Conservation (phyloP, 441 rosid species). For the Daphne laureola region DNA sequence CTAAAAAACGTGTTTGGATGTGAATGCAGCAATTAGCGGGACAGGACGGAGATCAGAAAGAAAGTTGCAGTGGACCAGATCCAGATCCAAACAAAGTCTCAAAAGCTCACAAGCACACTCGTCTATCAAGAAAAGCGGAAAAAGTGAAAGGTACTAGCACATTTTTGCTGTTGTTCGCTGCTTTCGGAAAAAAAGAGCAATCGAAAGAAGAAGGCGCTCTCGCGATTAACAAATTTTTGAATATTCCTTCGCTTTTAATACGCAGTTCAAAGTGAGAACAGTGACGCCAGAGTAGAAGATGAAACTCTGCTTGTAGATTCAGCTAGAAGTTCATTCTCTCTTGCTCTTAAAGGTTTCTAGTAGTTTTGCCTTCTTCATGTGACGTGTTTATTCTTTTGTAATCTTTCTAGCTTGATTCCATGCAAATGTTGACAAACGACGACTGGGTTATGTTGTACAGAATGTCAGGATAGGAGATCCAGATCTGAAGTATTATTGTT, state of each 20-base stretch:
- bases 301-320: slow-evolving; percentile 48
- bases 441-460: slow-evolving; percentile 22
- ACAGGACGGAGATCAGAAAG: slow-evolving; percentile 46
- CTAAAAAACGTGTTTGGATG: slow-evolving; percentile 4
- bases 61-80: slow-evolving; percentile 54
- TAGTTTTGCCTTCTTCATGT: background rate
- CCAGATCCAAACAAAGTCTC: slow-evolving; percentile 55
- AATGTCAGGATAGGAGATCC: slow-evolving; percentile 75
- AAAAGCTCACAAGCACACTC: slow-evolving; percentile 41
- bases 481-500: slow-evolving; percentile 53
- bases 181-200: slow-evolving; percentile 13
- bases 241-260: slow-evolving; percentile 20
- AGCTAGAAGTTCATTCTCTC: slow-evolving; percentile 81
- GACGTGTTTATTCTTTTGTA: background rate
- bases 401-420: slow-evolving; percentile 1
- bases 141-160: slow-evolving; percentile 53
- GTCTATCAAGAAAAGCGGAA: slow-evolving; percentile 44
- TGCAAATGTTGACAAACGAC: background rate
- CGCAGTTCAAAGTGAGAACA: slow-evolving; percentile 49
- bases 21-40: slow-evolving; percentile 56
- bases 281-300: slow-evolving; percentile 31
- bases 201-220: slow-evolving; percentile 13
- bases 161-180: slow-evolving; percentile 2
- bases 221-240: slow-evolving; percentile 16
- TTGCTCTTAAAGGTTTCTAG: slow-evolving; percentile 66